Percentiles rank a stretch among this genome's conserved stretches.
These are phyloP conservation scores for Rosa hybrid DNA, from an alignment of 331 rosid species.

Conservation along the genomic window DNA sequence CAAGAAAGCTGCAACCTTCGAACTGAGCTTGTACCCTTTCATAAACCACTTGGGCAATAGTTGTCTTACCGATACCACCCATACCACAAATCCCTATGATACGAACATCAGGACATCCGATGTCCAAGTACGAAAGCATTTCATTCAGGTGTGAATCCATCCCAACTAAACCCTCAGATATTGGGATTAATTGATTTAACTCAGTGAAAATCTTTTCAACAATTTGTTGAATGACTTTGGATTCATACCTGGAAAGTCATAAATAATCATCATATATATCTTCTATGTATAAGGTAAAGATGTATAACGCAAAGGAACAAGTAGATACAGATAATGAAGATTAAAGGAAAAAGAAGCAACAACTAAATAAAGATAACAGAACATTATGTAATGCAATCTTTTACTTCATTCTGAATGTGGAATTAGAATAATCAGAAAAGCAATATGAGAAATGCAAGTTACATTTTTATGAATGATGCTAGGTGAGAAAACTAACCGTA, in stretches of 20 bases:
- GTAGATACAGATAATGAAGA: too few relatives aligned
- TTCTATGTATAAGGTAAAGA: too few relatives aligned
- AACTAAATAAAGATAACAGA: not conserved
- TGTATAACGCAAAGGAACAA: too few relatives aligned
- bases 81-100: not conserved
- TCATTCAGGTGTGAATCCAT: not conserved
- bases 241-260: slow-evolving; percentile 1
- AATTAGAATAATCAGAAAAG: not conserved
- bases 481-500: not conserved
- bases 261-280: too few relatives aligned
- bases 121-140: not conserved
- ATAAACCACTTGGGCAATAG: not conserved
- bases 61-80: not conserved
- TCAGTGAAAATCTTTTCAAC: not conserved
- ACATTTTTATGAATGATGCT: too few relatives aligned
- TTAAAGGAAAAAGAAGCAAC: not conserved
- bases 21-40: not conserved
- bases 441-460: not conserved
- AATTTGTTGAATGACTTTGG: not conserved
- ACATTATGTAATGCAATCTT: not conserved
- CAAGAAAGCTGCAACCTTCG: not conserved
- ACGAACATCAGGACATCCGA: not conserved
- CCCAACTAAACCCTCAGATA: not conserved
- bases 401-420: not conserved
- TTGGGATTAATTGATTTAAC: not conserved